Evolutionary conservation across 2,329 filamentous ascomycete genomes (phyloP).

Genomic region (Fusarium mundagurra): DNA sequence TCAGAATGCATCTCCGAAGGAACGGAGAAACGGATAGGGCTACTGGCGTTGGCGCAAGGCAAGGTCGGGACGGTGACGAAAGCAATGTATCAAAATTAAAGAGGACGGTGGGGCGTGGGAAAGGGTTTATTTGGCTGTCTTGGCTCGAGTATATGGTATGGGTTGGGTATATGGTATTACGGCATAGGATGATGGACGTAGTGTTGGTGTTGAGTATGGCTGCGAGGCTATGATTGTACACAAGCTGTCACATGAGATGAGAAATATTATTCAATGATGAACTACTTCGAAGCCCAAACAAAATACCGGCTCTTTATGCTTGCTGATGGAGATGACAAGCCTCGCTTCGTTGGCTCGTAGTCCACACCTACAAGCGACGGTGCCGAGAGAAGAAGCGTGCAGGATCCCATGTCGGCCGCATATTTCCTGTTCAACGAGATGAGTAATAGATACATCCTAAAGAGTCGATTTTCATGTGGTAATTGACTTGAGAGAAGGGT

Average conservation of each 20-base stretch:
- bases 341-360: not conserved
- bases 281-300: slow-evolving; percentile 9
- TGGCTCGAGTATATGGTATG: slow-evolving; percentile 38
- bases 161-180: slow-evolving; percentile 38
- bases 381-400: not conserved
- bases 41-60: slow-evolving; percentile 42
- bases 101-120: slow-evolving; percentile 31
- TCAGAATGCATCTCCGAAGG: slow-evolving; percentile 28
- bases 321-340: not conserved
- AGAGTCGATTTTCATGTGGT: not conserved
- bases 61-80: slow-evolving; percentile 37
- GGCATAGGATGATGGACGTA: slow-evolving; percentile 17
- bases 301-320: not conserved
- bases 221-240: slow-evolving; percentile 20
- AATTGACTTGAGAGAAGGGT: not conserved
- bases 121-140: slow-evolving; percentile 35
- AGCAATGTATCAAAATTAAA: slow-evolving; percentile 41
- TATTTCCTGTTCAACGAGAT: not conserved
- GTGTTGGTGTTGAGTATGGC: slow-evolving; percentile 16
- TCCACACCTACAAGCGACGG: not conserved
- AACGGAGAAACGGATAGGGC: slow-evolving; percentile 20
- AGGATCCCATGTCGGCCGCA: not conserved
- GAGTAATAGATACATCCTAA: not conserved
- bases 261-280: slow-evolving; percentile 30
- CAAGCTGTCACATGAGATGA: slow-evolving; percentile 27